Percentiles rank a stretch among this genome's conserved stretches.
phyloP scores from a whole-genome alignment of 176 grass and related monocot species.

The Dactylis glomerata region DNA sequence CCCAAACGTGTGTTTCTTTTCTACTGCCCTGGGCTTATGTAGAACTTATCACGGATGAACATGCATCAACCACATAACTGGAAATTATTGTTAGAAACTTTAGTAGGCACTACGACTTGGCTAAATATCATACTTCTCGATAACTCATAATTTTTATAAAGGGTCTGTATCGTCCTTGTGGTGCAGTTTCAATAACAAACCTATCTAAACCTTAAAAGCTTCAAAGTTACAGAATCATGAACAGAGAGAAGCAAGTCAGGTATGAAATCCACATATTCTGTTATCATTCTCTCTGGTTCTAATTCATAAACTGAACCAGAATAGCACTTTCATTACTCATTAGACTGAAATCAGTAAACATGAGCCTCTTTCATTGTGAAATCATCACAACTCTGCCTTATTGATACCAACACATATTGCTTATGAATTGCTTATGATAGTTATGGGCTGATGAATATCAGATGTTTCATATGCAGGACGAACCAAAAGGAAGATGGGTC shows the following conservation, averaged over 20 bases:
- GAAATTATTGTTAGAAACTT: neutral
- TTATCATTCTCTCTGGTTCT: neutral
- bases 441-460: too few species aligned
- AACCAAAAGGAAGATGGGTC: too few species aligned
- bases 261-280: neutral
- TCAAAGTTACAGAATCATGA: too few species aligned
- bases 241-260: neutral
- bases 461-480: too few species aligned
- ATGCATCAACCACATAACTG: neutral
- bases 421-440: too few species aligned
- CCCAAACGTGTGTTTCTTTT: neutral
- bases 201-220: too few species aligned
- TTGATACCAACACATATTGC: too few species aligned
- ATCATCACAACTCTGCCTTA: too few species aligned
- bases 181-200: too few species aligned
- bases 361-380: too few species aligned
- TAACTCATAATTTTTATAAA: neutral
- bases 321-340: neutral
- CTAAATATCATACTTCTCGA: neutral
- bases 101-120: neutral
- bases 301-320: neutral
- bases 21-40: neutral
- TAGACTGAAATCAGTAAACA: too few species aligned
- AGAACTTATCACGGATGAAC: neutral
- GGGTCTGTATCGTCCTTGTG: neutral